These are phyloP conservation scores for Cichorium intybus DNA, from an alignment of 140 eudicot genomes.

Conservation along the genomic window DNA sequence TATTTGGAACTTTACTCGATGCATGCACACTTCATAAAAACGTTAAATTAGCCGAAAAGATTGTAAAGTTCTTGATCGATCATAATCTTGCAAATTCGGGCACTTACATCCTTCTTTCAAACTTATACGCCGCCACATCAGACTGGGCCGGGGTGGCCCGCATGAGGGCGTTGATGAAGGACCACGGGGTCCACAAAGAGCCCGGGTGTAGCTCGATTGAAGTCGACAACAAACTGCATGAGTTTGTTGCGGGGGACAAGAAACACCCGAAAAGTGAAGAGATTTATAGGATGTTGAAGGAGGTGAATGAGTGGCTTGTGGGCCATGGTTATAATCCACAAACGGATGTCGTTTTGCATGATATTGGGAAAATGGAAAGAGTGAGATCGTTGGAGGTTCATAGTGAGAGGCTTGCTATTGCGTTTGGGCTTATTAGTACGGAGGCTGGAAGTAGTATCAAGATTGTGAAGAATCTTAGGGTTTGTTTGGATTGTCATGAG, in stretches of 20 bases:
- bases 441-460: conserved; percentile 50
- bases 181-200: conserved; percentile 60
- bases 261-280: conserved; percentile 60
- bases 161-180: conserved; percentile 69
- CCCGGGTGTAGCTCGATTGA: conserved; percentile 92
- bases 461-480: conserved; percentile 67
- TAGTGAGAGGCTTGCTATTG: conserved; percentile 78
- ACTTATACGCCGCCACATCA: conserved; percentile 60
- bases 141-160: conserved; percentile 74
- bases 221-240: conserved; percentile 64
- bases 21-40: conserved; percentile 76
- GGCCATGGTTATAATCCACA: conserved; percentile 48
- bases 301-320: conserved; percentile 53
- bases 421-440: conserved; percentile 75
- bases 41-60: conserved; percentile 51
- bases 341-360: conserved; percentile 53
- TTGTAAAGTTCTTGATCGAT: conserved; percentile 40
- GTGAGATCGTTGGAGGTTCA: conserved; percentile 59
- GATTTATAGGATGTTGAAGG: conserved; percentile 66
- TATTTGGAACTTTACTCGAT: conserved; percentile 78
- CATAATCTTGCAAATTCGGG: conserved; percentile 55
- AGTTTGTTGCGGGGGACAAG: conserved; percentile 82
- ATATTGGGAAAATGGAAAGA: conserved; percentile 47
- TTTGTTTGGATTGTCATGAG: conserved; percentile 72
- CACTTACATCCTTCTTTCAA: conserved; percentile 71